Evolutionary conservation across 2,329 filamentous ascomycete genomes (phyloP), one percentile per base, ranked within the genome.

Genomic region (Cucurbitaria berberidis): DNA sequence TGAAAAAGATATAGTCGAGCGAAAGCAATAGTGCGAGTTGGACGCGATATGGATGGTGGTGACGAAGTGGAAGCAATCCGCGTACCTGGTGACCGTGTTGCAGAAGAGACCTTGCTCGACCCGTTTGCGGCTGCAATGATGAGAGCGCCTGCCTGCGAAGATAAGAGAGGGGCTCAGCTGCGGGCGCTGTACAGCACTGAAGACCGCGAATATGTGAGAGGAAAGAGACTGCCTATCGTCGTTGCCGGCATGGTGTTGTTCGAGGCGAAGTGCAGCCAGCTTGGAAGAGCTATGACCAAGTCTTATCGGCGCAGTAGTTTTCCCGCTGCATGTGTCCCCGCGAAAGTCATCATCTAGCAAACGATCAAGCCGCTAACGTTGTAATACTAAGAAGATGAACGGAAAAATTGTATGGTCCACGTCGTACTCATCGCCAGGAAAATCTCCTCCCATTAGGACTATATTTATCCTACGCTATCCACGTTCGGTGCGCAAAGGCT

Each of bases 231-330:
- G 27, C 44, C 34, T 47, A 39, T 48, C 27, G 29, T 22, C 27
- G 38, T 34, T 40, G 38, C 44, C 18, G 49, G 53, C 48, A 57
- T 61, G 51, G 45, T 57, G 55, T 52, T 52, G 53, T 59, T 50
- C 40, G 45, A 46, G 44, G 41, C 44, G 35, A 46, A 56, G 54
- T 53, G 27, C 44, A 44, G 38, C 26, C 35, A 45, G 51, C 42
- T n/a, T 19, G 36, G 34, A 39, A 58, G 19, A 55, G 60, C 60
- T 63, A 62, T 63, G 60, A 57, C 60, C 59, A 60, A 39, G 10
- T 26, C 40, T 48, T 44, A 45, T 51, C 48, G 51, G 41, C 38
- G 30, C 21, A 32, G 35, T 15, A 44, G 47, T 57, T 57, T 22
- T 53, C 44, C 53, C 56, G 56, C 19, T 19, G 40, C 51, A 51